Conservation (phyloP, 768 basidiomycete genomes). For the Tricholoma sp. region DNA sequence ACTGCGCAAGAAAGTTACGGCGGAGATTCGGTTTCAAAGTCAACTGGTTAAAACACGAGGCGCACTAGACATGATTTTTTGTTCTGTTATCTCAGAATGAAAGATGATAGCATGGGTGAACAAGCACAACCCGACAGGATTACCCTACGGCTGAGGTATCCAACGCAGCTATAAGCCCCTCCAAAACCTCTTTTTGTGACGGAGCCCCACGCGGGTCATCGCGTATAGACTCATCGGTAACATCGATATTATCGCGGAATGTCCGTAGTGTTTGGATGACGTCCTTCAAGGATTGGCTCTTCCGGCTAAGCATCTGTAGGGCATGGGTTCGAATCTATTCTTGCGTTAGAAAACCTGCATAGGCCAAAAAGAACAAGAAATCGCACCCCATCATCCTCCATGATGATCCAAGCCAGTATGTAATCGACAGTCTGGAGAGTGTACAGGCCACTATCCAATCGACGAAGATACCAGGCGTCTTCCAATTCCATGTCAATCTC, state of each 20-base stretch:
- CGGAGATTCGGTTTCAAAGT: conserved; percentile 84
- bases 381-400: conserved; percentile 97
- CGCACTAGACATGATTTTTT: conserved; percentile 86
- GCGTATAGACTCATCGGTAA: conserved; percentile 28
- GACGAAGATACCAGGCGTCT: conserved; percentile 78
- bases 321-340: conserved; percentile 74
- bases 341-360: not conserved
- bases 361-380: not conserved
- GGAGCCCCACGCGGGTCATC: conserved; percentile 34
- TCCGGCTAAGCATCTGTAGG: conserved; percentile 68
- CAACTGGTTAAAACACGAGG: conserved; percentile 81
- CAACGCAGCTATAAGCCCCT: conserved; percentile 62
- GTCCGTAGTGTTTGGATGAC: conserved; percentile 67
- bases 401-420: conserved; percentile 88
- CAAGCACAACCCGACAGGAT: not conserved
- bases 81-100: conserved; percentile 35
- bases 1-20: conserved; percentile 76
- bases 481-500: conserved; percentile 62
- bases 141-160: conserved; percentile 17
- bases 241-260: conserved; percentile 71
- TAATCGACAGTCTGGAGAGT: conserved; percentile 91
- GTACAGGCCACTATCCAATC: conserved; percentile 83
- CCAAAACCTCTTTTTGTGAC: conserved; percentile 65
- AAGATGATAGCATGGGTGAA: conserved; percentile 6
- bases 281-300: conserved; percentile 64